Conservation (phyloP, 83 land plant species). For the Picea abies region DNA sequence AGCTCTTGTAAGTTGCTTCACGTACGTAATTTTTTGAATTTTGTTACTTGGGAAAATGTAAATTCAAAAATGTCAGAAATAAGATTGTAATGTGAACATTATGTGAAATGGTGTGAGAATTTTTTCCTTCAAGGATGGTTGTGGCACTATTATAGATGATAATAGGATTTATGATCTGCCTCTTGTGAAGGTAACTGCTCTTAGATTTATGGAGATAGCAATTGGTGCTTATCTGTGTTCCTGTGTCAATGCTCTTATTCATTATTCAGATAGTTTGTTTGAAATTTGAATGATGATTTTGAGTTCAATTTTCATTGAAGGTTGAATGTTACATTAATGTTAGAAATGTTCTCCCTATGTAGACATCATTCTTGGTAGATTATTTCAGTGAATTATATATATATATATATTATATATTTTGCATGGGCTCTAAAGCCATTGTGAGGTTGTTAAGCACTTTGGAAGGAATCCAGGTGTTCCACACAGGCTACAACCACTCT, state of each 20-base stretch:
- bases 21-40: too few relatives aligned
- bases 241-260: neutral
- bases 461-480: conserved; percentile 91
- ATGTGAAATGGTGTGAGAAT: too few relatives aligned
- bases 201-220: conserved; percentile 70
- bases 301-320: too few relatives aligned
- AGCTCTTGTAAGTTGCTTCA: too few relatives aligned
- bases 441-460: conserved; percentile 77
- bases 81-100: too few relatives aligned
- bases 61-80: too few relatives aligned
- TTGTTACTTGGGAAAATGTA: too few relatives aligned
- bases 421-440: conserved; percentile 55
- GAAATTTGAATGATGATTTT: neutral
- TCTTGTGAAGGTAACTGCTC: conserved; percentile 66
- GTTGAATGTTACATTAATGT: too few relatives aligned
- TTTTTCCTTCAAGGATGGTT: conserved; percentile 14
- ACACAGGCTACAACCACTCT: conserved; percentile 60
- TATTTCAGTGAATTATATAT: too few relatives aligned
- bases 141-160: conserved; percentile 82
- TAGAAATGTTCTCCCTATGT: too few relatives aligned
- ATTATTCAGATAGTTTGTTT: neutral
- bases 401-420: conserved; percentile 34
- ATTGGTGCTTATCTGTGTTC: neutral
- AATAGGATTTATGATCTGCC: conserved; percentile 69
- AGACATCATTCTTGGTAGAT: too few relatives aligned